Evolutionary conservation across 768 basidiomycete species (phyloP), one percentile per base, ranked within the genome.

Genomic region (Amanita brunnescens): DNA sequence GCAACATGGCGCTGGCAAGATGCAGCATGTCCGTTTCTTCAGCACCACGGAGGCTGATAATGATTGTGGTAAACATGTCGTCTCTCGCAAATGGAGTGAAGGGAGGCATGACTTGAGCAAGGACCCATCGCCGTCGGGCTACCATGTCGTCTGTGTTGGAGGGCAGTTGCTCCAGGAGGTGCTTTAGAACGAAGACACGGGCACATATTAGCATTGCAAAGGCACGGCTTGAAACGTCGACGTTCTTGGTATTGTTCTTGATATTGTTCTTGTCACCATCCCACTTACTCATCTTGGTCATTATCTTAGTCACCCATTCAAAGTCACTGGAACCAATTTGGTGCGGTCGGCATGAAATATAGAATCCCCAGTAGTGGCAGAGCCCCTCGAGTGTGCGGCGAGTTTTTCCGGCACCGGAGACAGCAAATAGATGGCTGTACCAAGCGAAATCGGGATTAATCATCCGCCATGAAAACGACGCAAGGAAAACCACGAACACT

Each of bases 171-270:
- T 51, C 7, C 26, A 29, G 7, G 26, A 29, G 26, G 50, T 53
- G 44, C 38, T 47, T 40, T 10, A 55, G 39, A 47, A 53, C 43
- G 45, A 55, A 52, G 51, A 55, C 21, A 40, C 38, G 54, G 35
- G 39, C 51, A 34, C 54, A 55, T 34, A 55, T 37, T 34, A 55
- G 49, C 47, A 53, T 55, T 34, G 52, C 35, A 55, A 55, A 55
- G 33, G 35, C 41, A 48, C 39, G 52, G 34, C 53, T 9, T 34
- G 55, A 51, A 47, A 51, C 43, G 16, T 13, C 13, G 37, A 16
- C 44, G 18, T 55, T 55, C 47, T 49, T 43, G 39, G 21, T 13
- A 42, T 42, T 48, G 40, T 46, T 30, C 41, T 6, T 4, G 3
- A 24, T 34, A 10, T 13, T 20, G 46, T 41, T 35, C 14, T 4